These are phyloP conservation scores for Claviceps pazoutovae DNA, from an alignment of 2,329 filamentous ascomycete species.

Conservation along the genomic window DNA sequence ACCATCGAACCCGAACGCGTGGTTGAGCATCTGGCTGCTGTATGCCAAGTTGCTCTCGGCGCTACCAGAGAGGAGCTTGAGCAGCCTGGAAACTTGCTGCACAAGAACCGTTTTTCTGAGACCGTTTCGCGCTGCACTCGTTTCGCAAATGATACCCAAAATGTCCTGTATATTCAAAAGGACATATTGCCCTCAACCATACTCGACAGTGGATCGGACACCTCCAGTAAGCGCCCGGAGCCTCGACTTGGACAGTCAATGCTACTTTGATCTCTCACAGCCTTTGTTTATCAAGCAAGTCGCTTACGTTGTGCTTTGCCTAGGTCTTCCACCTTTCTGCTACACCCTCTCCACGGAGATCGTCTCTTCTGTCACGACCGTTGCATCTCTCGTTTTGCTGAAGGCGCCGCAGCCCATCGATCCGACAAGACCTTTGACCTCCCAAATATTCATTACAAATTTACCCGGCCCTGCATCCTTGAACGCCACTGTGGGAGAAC, in stretches of 20 bases:
- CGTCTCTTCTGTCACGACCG: slow-evolving; percentile 62
- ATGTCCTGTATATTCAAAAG: slow-evolving; percentile 84
- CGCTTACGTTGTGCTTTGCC: slow-evolving; percentile 6
- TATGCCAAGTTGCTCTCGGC: slow-evolving; percentile 61
- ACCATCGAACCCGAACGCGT: slow-evolving; percentile 54
- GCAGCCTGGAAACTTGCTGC: slow-evolving; percentile 68
- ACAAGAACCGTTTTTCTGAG: slow-evolving; percentile 55
- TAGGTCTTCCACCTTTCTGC: slow-evolving; percentile 43
- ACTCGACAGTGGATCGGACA: slow-evolving; percentile 33
- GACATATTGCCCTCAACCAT: slow-evolving; percentile 46
- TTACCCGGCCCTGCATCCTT: slow-evolving; percentile 68
- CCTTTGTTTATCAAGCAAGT: not conserved
- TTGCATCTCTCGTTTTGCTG: slow-evolving; percentile 74
- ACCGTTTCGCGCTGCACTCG: slow-evolving; percentile 77
- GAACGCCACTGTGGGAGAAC: slow-evolving; percentile 51
- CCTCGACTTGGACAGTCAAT: not conserved
- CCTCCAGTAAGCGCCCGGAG: slow-evolving; percentile 24
- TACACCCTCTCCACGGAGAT: slow-evolving; percentile 78
- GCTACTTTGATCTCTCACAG: no score
- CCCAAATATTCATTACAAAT: slow-evolving; percentile 87
- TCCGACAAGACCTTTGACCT: slow-evolving; percentile 63
- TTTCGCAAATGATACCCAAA: slow-evolving; percentile 79
- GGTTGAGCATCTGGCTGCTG: slow-evolving; percentile 56
- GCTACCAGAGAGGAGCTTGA: slow-evolving; percentile 68
- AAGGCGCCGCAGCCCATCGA: slow-evolving; percentile 86